A percentile compares a stretch with the other conserved stretches of the same genome.
Conservation (phyloP, 2,329 filamentous ascomycete species). For the Fusarium mundagurra region DNA sequence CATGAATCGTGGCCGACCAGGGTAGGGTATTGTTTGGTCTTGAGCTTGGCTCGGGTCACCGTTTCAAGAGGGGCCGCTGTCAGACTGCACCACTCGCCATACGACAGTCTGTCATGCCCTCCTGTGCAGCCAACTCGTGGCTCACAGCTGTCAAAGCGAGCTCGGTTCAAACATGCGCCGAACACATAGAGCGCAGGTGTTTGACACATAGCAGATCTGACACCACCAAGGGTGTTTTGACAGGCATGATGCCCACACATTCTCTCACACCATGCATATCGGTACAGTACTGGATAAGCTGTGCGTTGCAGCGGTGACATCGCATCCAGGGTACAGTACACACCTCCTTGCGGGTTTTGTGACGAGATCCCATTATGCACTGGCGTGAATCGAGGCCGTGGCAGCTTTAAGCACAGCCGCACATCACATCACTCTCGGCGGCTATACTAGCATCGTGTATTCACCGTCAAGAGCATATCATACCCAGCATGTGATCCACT, state of each 20-base stretch:
- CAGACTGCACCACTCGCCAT: conserved; percentile 21
- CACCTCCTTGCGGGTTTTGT: background rate
- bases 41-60: conserved; percentile 1
- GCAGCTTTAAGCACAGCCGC: background rate
- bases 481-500: conserved; percentile 39
- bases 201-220: conserved; percentile 3
- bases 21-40: conserved; percentile 18
- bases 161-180: background rate
- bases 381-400: background rate
- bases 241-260: background rate
- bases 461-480: conserved; percentile 1
- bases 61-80: conserved; percentile 25
- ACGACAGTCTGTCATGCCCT: conserved; percentile 8
- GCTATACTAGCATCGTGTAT: conserved; percentile 8
- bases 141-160: background rate
- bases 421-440: conserved; percentile 4
- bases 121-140: background rate
- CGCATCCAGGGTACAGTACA: background rate
- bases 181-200: background rate
- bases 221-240: background rate
- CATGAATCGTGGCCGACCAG: conserved; percentile 17
- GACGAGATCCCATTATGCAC: conserved; percentile 7
- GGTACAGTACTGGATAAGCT: background rate
- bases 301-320: background rate
- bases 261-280: background rate